Percentiles rank a stretch among this genome's conserved stretches.
phyloP scores from a whole-genome alignment of 805 yeast species.

The Zygotorulaspora florentina region DNA sequence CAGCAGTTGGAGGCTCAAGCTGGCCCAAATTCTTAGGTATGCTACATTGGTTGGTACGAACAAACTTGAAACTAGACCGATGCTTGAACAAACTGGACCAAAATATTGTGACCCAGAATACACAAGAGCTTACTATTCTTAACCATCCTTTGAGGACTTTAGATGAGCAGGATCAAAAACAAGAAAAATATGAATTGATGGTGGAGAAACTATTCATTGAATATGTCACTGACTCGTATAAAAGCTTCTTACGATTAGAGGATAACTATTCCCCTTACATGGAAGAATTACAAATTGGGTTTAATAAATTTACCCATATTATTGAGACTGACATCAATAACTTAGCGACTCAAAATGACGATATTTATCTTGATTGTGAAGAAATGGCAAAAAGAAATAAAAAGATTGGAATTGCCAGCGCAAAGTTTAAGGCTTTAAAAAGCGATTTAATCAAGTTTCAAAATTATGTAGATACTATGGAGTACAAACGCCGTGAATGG shows the following conservation, averaged over 20 bases:
- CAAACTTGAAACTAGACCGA: slow-evolving; percentile 43
- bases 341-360: slow-evolving; percentile 40
- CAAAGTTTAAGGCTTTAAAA: slow-evolving; percentile 59
- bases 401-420: slow-evolving; percentile 47
- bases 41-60: slow-evolving; percentile 73
- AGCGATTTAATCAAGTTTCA: slow-evolving; percentile 66
- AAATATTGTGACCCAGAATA: slow-evolving; percentile 24
- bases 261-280: slow-evolving; percentile 57
- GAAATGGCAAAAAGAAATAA: slow-evolving; percentile 43
- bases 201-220: slow-evolving; percentile 47
- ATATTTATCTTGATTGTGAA: slow-evolving; percentile 39
- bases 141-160: slow-evolving; percentile 23
- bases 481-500: slow-evolving; percentile 65
- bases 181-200: slow-evolving; percentile 35
- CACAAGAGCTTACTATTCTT: slow-evolving; percentile 30
- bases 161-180: slow-evolving; percentile 33
- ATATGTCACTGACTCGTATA: slow-evolving; percentile 64
- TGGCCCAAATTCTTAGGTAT: slow-evolving; percentile 84
- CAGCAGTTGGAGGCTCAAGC: slow-evolving; percentile 86
- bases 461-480: slow-evolving; percentile 66
- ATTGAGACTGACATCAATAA: slow-evolving; percentile 45
- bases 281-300: slow-evolving; percentile 53
- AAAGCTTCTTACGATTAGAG: slow-evolving; percentile 57
- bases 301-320: slow-evolving; percentile 47
- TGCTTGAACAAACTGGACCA: slow-evolving; percentile 22